Percentiles rank a stretch among this genome's conserved stretches.
Conservation (phyloP, 2,329 filamentous ascomycete species). For the Penicillium oxalicum region DNA sequence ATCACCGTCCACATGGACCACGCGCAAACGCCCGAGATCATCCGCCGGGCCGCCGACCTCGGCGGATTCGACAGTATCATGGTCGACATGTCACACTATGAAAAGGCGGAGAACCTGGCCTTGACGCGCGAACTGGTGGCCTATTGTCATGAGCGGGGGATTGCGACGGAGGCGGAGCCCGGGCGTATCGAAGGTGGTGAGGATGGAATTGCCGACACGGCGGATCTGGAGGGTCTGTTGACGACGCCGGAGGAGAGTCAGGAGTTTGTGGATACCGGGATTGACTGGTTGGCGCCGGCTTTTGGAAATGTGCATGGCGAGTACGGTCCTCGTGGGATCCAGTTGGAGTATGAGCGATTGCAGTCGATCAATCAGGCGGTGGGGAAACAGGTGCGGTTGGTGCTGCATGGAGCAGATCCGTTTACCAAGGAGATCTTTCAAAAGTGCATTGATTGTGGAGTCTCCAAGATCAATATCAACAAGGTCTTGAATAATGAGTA, state of each 20-base stretch:
- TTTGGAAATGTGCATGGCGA: slow-evolving; percentile 73
- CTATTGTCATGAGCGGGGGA: slow-evolving; percentile 60
- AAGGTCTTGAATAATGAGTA: slow-evolving; percentile 52
- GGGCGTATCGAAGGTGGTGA: slow-evolving; percentile 68
- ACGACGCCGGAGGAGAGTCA: slow-evolving; percentile 65
- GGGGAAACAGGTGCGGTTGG: slow-evolving; percentile 46
- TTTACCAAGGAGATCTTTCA: slow-evolving; percentile 51
- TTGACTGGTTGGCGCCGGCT: slow-evolving; percentile 67
- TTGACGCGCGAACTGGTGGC: slow-evolving; percentile 57
- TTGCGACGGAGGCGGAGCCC: slow-evolving; percentile 65
- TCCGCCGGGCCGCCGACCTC: slow-evolving; percentile 56
- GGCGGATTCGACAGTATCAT: slow-evolving; percentile 65
- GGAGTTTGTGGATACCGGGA: slow-evolving; percentile 64
- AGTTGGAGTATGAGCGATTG: slow-evolving; percentile 55
- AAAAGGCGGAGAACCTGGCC: slow-evolving; percentile 62
- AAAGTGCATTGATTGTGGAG: slow-evolving; percentile 50
- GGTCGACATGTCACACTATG: slow-evolving; percentile 71
- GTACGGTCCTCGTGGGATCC: slow-evolving; percentile 60
- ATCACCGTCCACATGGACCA: slow-evolving; percentile 62
- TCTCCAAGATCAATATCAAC: slow-evolving; percentile 55
- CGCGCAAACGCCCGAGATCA: slow-evolving; percentile 58
- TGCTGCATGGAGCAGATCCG: slow-evolving; percentile 55
- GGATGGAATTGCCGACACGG: slow-evolving; percentile 65
- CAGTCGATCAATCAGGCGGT: slow-evolving; percentile 46
- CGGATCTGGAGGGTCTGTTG: slow-evolving; percentile 56